Evolutionary conservation across 1,284 basidiomycete species (phyloP).

Genomic region (Schizopora paradoxa): DNA sequence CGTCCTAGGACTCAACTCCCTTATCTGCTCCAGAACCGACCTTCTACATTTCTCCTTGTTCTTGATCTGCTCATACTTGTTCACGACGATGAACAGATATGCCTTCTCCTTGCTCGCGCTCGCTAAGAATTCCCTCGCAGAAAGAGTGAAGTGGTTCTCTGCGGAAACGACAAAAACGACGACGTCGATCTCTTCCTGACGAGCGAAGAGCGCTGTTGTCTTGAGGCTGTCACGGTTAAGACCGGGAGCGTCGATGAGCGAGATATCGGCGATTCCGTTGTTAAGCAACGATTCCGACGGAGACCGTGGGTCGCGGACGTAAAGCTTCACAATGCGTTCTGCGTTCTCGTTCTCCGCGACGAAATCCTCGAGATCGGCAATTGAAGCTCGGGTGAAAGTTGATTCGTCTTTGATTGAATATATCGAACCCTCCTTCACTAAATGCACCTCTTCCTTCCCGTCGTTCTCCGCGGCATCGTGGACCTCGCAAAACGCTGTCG

Average conservation of each 20-base stretch:
- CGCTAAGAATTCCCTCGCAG: slow-evolving; percentile 91
- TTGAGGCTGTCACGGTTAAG: slow-evolving; percentile 94
- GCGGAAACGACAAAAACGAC: slow-evolving; percentile 98
- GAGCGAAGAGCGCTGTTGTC: slow-evolving; percentile 93
- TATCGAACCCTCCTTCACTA: slow-evolving; percentile 60
- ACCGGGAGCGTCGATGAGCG: slow-evolving; percentile 97
- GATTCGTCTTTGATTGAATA: slow-evolving; percentile 72
- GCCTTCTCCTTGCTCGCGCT: slow-evolving; percentile 97
- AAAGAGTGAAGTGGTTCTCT: slow-evolving; percentile 98
- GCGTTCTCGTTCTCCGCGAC: slow-evolving; percentile 75
- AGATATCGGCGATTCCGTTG: slow-evolving; percentile 96
- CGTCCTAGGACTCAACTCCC: slow-evolving; percentile 85
- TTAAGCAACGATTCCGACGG: slow-evolving; percentile 82
- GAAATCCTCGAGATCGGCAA: slow-evolving; percentile 77
- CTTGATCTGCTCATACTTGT: slow-evolving; percentile 94
- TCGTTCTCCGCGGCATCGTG: slow-evolving; percentile 85
- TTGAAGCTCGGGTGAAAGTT: slow-evolving; percentile 68
- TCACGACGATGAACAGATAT: slow-evolving; percentile 97
- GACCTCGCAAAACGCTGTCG: slow-evolving; percentile 96
- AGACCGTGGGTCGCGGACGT: slow-evolving; percentile 71
- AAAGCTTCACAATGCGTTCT: slow-evolving; percentile 77
- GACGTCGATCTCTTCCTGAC: slow-evolving; percentile 98
- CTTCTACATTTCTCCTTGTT: slow-evolving; percentile 94
- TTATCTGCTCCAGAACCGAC: slow-evolving; percentile 92
- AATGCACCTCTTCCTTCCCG: slow-evolving; percentile 79